Percentiles rank a stretch among this genome's conserved stretches.
These are phyloP conservation scores for Plasmodium falciparum DNA, from an alignment of 169 alveolate species.

Conservation along the genomic window DNA sequence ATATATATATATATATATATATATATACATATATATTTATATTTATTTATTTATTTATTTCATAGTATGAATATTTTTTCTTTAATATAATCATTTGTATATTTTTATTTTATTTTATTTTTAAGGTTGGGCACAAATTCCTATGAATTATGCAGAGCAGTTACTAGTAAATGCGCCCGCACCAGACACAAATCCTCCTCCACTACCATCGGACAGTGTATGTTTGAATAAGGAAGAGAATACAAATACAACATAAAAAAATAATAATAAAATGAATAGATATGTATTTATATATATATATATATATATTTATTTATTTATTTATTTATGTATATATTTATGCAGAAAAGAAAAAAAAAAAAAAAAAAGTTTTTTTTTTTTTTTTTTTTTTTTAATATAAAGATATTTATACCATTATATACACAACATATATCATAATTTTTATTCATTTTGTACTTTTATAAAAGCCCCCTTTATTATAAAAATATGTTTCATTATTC, in stretches of 20 bases:
- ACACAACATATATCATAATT: neutral
- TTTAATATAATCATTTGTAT: neutral
- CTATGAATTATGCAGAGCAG: conserved; percentile 63
- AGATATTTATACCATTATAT: neutral
- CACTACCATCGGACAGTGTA: conserved; percentile 53
- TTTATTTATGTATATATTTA: neutral
- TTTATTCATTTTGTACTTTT: neutral
- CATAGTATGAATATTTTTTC: neutral
- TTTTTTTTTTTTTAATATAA: neutral
- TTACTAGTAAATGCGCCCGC: conserved; percentile 38
- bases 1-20: neutral
- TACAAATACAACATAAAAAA: conserved; percentile 15
- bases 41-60: neutral
- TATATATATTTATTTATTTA: neutral
- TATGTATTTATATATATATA: neutral
- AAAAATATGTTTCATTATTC: no score
- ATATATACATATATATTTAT: neutral
- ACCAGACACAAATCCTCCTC: conserved; percentile 74
- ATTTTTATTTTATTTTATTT: neutral
- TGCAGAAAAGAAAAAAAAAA: neutral
- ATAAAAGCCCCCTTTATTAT: neutral
- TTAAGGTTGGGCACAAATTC: conserved; percentile 63
- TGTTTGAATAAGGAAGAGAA: conserved; percentile 18
- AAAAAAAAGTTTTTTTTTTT: neutral
- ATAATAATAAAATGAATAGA: neutral